Conservation (phyloP, 352 stramenopile species). For the Globisporangium cederbergense region DNA sequence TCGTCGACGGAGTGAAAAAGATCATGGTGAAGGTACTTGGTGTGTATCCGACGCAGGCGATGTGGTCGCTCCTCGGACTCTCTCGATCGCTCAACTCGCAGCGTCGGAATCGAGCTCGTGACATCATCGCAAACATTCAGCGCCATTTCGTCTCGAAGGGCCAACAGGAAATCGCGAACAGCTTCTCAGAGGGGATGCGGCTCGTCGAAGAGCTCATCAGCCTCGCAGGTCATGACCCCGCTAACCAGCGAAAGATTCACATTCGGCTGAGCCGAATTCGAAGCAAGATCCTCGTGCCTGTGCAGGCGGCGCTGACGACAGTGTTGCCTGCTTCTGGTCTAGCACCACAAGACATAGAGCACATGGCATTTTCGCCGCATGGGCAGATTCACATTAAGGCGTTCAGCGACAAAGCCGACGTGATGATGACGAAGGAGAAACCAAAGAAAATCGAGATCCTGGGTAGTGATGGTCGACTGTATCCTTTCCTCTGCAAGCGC, state of each 20-base stretch:
- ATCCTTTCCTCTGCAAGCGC: conserved; percentile 94
- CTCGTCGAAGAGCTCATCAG: conserved; percentile 94
- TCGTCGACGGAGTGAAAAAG: conserved; percentile 88
- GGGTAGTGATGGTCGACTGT: conserved; percentile 65
- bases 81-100: conserved; percentile 88
- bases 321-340: conserved; percentile 64
- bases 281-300: conserved; percentile 74
- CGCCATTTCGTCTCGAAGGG: conserved; percentile 65
- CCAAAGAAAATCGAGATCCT: conserved; percentile 96
- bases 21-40: conserved; percentile 93
- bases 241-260: conserved; percentile 77
- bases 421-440: conserved; percentile 99
- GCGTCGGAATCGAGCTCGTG: conserved; percentile 49
- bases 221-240: conserved; percentile 88
- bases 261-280: conserved; percentile 69
- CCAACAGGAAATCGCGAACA: conserved; percentile 64
- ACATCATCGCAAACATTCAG: conserved; percentile 62
- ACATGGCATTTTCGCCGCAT: conserved; percentile 59
- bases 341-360: conserved; percentile 44
- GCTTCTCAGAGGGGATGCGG: conserved; percentile 84
- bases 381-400: conserved; percentile 84
- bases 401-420: conserved; percentile 89
- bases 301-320: conserved; percentile 73
- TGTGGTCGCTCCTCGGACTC: conserved; percentile 97
- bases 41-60: conserved; percentile 94